A percentile compares a stretch with the other conserved stretches of the same genome.
Conservation (phyloP, 2,329 filamentous ascomycete species). For the Fusarium sp. region DNA sequence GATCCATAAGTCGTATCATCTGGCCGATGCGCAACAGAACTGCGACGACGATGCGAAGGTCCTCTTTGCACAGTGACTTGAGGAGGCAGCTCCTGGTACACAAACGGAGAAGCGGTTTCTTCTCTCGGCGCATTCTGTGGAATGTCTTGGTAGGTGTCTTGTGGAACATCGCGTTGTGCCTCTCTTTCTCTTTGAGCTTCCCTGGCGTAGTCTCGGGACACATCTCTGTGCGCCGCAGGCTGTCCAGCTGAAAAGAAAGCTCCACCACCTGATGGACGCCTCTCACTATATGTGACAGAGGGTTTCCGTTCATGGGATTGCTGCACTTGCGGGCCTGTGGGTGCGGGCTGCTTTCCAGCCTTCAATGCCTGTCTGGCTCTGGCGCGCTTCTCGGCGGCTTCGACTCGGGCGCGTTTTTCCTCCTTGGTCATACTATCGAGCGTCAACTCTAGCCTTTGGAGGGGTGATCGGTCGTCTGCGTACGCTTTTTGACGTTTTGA, state of each 20-base stretch:
- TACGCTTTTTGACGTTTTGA: slow-evolving; percentile 67
- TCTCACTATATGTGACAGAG: slow-evolving; percentile 32
- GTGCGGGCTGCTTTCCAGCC: slow-evolving; percentile 44
- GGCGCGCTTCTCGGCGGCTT: slow-evolving; percentile 82
- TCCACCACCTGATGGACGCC: slow-evolving; percentile 25
- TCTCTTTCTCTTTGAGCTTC: slow-evolving; percentile 33
- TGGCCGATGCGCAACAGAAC: slow-evolving; percentile 38
- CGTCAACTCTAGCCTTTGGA: slow-evolving; percentile 92
- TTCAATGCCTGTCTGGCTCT: slow-evolving; percentile 68
- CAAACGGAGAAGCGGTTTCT: slow-evolving; percentile 17
- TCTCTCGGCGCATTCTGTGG: slow-evolving; percentile 28
- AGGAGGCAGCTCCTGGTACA: slow-evolving; percentile 30
- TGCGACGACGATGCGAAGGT: slow-evolving; percentile 33
- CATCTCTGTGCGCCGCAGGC: slow-evolving; percentile 29
- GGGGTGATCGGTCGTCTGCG: slow-evolving; percentile 86
- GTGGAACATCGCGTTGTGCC: slow-evolving; percentile 11
- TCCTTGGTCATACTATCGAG: slow-evolving; percentile 95
- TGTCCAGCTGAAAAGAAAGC: slow-evolving; percentile 31
- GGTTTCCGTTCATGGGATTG: slow-evolving; percentile 43
- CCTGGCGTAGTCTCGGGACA: slow-evolving; percentile 23
- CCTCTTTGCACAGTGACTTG: slow-evolving; percentile 37
- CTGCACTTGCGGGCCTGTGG: slow-evolving; percentile 34
- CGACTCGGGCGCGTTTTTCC: slow-evolving; percentile 86
- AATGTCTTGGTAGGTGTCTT: slow-evolving; percentile 22
- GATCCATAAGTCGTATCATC: slow-evolving; percentile 39